A percentile compares a stretch with the other conserved stretches of the same genome.
phyloP scores from a whole-genome alignment of 768 basidiomycete genomes.

The Hypsizygus marmoreus region DNA sequence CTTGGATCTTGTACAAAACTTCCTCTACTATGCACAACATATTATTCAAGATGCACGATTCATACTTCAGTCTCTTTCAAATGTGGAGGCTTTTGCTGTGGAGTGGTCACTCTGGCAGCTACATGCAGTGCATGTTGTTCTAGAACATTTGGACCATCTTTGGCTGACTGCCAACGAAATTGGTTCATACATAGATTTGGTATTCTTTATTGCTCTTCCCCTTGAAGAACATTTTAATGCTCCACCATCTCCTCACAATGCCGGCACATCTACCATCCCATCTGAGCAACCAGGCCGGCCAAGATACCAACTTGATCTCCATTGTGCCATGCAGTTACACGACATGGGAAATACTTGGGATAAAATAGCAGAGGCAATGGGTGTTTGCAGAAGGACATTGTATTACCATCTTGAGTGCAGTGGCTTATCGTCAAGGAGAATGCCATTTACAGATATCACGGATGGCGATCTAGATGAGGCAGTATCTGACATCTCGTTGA shows the following conservation, averaged over 20 bases:
- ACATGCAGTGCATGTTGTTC: background rate
- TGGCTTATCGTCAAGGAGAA: background rate
- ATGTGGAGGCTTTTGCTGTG: background rate
- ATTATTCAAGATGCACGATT: background rate
- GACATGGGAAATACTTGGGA: constrained; percentile 27
- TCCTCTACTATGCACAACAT: no score
- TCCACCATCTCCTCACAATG: no score
- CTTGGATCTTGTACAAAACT: no score
- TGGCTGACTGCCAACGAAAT: background rate
- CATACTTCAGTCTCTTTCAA: background rate
- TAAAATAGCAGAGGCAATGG: constrained; percentile 23
- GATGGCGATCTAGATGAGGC: constrained; percentile 23
- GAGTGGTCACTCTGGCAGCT: background rate
- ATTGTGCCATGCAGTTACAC: constrained; percentile 21
- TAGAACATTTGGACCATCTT: background rate
- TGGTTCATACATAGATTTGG: background rate
- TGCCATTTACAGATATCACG: constrained; percentile 5
- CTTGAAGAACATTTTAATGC: no score
- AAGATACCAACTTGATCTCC: constrained; percentile 15
- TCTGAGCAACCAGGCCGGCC: background rate
- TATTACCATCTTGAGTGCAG: constrained; percentile 19
- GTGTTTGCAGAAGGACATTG: constrained; percentile 17
- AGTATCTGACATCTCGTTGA: constrained; percentile 17
- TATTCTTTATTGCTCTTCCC: background rate
- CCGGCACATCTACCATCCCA: background rate